phyloP scores from a whole-genome alignment of 2,329 filamentous ascomycete genomes.

The Apiospora saccharicola region DNA sequence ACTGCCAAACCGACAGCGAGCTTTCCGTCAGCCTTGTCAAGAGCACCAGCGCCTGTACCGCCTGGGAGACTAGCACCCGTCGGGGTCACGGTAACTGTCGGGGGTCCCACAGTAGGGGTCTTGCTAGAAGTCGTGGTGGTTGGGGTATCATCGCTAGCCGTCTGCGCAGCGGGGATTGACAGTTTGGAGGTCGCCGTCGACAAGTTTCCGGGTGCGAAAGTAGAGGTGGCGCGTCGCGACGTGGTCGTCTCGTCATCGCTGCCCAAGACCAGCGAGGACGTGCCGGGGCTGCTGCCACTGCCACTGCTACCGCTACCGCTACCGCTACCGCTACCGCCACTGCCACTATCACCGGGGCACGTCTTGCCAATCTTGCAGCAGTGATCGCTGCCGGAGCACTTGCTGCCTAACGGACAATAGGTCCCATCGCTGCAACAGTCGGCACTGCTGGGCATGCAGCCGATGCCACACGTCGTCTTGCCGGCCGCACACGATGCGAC shows the following conservation, averaged over 20 bases:
- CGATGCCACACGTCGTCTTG: constrained; percentile 31
- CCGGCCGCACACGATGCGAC: constrained; percentile 30
- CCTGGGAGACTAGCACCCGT: not conserved
- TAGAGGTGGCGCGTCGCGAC: not conserved
- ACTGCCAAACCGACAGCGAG: constrained; percentile 8
- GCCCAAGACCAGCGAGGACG: constrained; percentile 10
- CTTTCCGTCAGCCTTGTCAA: not conserved
- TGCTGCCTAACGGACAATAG: constrained; percentile 37
- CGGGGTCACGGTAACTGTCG: constrained; percentile 13
- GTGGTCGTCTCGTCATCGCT: not conserved
- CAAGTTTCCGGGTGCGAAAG: not conserved
- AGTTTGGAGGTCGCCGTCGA: not conserved
- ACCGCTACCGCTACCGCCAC: constrained; percentile 22
- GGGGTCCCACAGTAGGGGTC: not conserved
- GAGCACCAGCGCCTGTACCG: not conserved
- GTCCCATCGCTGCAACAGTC: constrained; percentile 35
- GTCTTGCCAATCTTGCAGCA: constrained; percentile 30
- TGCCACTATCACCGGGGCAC: constrained; percentile 30
- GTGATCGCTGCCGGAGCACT: constrained; percentile 31
- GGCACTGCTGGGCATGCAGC: constrained; percentile 36
- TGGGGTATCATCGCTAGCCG: not conserved
- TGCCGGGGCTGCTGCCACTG: not conserved
- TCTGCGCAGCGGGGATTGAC: not conserved
- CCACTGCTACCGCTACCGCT: constrained; percentile 19
- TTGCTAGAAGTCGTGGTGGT: not conserved